These are phyloP conservation scores for Acanthamoeba polyphaga DNA, from an alignment of 208 protist species.

Conservation along the genomic window DNA sequence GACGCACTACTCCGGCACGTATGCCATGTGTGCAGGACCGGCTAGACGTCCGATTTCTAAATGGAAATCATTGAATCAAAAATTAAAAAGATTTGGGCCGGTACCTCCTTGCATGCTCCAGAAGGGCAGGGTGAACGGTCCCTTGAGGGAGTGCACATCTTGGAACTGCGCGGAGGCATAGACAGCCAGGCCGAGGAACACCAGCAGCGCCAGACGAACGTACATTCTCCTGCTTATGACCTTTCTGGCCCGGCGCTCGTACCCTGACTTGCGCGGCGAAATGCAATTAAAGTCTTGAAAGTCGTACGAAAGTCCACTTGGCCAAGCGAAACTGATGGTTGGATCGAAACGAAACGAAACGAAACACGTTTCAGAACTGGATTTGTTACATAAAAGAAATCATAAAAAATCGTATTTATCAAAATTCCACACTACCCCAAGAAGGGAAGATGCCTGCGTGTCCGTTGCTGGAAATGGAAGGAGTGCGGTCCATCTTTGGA, in stretches of 20 bases:
- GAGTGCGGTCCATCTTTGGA: not conserved
- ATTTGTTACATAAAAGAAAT: no score
- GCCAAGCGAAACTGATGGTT: no score
- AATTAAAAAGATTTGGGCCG: not conserved
- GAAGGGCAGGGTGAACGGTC: constrained; percentile 33
- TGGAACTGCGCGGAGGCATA: constrained; percentile 10
- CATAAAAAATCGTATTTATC: not conserved
- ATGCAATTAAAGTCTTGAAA: no score
- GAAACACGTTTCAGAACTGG: no score
- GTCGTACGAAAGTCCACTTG: no score
- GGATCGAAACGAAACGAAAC: no score
- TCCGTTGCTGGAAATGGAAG: not conserved
- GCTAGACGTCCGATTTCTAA: not conserved
- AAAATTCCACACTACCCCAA: not conserved
- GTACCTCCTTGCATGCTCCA: constrained; percentile 51
- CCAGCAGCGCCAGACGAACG: not conserved
- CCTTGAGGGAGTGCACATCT: constrained; percentile 58
- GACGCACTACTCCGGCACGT: no score
- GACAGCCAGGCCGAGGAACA: not conserved
- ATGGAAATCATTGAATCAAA: not conserved
- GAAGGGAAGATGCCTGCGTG: not conserved
- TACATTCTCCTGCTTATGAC: not conserved
- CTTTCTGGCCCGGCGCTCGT: not conserved
- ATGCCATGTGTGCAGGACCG: not conserved
- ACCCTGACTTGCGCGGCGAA: no score